Evolutionary conservation across 352 stramenopile genomes (phyloP).

Genomic region (Phytophthora uliginosa): DNA sequence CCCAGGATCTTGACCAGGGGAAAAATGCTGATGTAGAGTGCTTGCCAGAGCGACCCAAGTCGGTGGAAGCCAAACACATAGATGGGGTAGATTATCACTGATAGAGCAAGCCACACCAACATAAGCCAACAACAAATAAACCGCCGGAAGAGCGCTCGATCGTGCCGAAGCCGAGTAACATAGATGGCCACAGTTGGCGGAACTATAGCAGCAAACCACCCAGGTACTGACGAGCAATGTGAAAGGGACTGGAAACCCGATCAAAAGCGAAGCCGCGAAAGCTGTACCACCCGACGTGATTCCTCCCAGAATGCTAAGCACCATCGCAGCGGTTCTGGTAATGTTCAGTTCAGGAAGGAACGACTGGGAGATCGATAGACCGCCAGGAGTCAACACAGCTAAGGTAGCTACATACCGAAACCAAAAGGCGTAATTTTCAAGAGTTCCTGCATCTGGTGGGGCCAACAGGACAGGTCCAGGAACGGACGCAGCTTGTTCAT

Average conservation of each 20-base stretch:
- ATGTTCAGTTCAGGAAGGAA: constrained; percentile 10
- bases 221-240: neutral
- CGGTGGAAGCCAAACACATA: neutral
- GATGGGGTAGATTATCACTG: constrained; percentile 2
- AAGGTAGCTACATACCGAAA: neutral
- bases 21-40: neutral
- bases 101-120: neutral
- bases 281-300: constrained; percentile 1
- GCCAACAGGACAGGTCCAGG: constrained; percentile 1
- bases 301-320: neutral
- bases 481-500: constrained; percentile 5
- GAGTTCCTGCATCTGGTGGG: neutral
- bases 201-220: neutral
- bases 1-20: neutral
- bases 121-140: neutral
- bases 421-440: neutral
- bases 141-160: neutral
- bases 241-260: constrained; percentile 11
- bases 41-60: neutral
- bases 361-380: neutral
- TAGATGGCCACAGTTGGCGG: neutral
- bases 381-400: neutral
- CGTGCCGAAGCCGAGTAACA: neutral
- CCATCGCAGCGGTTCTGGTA: neutral
- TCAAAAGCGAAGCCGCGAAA: constrained; percentile 2